Conservation (phyloP, 129 eudicot genomes). For the Dittrichia graveolens region DNA sequence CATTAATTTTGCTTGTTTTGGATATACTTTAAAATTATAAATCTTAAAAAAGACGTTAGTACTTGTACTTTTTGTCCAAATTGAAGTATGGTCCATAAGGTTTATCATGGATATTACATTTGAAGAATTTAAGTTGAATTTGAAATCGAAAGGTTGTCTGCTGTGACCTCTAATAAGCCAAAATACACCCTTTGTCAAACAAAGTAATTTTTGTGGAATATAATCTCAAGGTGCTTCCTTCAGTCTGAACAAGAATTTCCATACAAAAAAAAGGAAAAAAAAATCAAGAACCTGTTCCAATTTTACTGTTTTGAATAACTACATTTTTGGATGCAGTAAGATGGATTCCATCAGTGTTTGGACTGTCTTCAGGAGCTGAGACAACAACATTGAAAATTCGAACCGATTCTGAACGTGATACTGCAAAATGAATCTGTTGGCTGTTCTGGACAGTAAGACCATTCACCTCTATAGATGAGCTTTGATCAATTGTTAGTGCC, state of each 20-base stretch:
- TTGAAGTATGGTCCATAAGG: constrained; percentile 12
- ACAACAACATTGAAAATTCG: constrained; percentile 58
- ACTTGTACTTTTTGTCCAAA: not conserved
- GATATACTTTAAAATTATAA: not conserved
- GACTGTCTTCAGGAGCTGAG: constrained; percentile 95
- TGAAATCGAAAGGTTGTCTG: constrained; percentile 4
- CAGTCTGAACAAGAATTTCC: not conserved
- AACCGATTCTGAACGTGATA: constrained; percentile 68
- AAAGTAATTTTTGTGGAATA: not conserved
- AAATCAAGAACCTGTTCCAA: constrained; percentile 71
- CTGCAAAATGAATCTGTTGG: constrained; percentile 89
- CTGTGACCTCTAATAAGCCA: not conserved
- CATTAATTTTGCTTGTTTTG: not conserved
- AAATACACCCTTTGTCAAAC: not conserved
- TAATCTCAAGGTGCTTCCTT: constrained; percentile 8
- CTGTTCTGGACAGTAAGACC: constrained; percentile 83
- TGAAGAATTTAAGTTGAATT: not conserved
- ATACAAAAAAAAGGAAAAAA: not conserved
- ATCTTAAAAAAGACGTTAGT: not conserved
- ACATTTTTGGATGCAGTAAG: constrained; percentile 74
- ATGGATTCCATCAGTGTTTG: constrained; percentile 98
- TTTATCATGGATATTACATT: not conserved
- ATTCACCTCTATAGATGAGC: constrained; percentile 70
- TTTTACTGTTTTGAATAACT: constrained; percentile 67
- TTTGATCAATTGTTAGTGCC: constrained; percentile 85